phyloP scores from a whole-genome alignment of 2,329 filamentous ascomycete species.

The Lachnellula subtilissima region DNA sequence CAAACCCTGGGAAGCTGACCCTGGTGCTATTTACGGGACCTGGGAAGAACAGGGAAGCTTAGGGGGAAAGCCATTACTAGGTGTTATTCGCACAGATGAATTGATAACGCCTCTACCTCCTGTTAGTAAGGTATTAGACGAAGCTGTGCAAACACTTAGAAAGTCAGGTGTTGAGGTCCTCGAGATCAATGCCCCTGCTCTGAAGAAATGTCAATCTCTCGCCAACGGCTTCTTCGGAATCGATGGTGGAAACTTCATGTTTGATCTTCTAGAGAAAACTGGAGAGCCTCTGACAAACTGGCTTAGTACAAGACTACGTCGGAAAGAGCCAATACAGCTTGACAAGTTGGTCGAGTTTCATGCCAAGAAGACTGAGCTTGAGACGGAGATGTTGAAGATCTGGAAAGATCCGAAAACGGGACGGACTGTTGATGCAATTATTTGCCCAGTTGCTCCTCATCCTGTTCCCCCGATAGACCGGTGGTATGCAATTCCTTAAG shows the following conservation, averaged over 20 bases:
- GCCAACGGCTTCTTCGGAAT: conserved; percentile 54
- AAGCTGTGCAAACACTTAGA: conserved; percentile 38
- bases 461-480: conserved; percentile 57
- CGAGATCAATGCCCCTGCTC: conserved; percentile 50
- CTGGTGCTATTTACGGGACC: conserved; percentile 38
- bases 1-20: conserved; percentile 45
- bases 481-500: conserved; percentile 32
- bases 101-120: conserved; percentile 48
- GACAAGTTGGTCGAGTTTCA: conserved; percentile 48
- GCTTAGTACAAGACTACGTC: conserved; percentile 47
- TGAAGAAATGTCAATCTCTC: conserved; percentile 51
- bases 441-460: conserved; percentile 60
- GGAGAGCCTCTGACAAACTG: conserved; percentile 56
- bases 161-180: conserved; percentile 49
- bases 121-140: conserved; percentile 41
- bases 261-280: conserved; percentile 51
- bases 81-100: conserved; percentile 46
- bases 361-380: conserved; percentile 45
- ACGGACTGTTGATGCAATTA: conserved; percentile 52
- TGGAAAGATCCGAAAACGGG: conserved; percentile 46
- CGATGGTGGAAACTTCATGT: conserved; percentile 51
- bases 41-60: conserved; percentile 34
- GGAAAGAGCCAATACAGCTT: conserved; percentile 43
- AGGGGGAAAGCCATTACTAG: conserved; percentile 35
- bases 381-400: conserved; percentile 51